Conservation (phyloP, 1,284 basidiomycete genomes). For the Tilletia caries region DNA sequence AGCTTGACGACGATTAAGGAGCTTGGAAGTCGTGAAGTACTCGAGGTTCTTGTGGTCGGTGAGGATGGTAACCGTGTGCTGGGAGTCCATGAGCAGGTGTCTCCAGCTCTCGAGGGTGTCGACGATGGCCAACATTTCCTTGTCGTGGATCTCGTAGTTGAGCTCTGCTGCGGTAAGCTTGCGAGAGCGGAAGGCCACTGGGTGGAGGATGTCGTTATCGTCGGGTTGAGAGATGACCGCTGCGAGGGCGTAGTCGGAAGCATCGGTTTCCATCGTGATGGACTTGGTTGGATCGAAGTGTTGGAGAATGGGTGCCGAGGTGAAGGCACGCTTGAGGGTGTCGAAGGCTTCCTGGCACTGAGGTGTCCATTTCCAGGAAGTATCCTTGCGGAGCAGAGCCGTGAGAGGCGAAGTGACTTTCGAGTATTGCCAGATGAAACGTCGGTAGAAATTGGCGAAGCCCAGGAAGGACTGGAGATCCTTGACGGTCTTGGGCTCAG, state of each 20-base stretch:
- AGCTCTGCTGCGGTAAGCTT: constrained; percentile 26
- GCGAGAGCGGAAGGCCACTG: constrained; percentile 15
- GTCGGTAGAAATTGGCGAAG: constrained; percentile 56
- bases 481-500: constrained; percentile 46
- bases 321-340: constrained; percentile 52
- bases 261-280: too few relatives aligned
- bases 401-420: constrained; percentile 52
- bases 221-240: constrained; percentile 37
- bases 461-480: constrained; percentile 55
- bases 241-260: constrained; percentile 47
- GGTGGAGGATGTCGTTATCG: not conserved
- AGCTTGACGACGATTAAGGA: constrained; percentile 13
- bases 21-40: constrained; percentile 16
- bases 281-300: constrained; percentile 53
- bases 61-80: constrained; percentile 4
- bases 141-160: constrained; percentile 24
- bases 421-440: constrained; percentile 56
- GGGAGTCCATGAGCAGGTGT: constrained; percentile 16
- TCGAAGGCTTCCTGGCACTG: constrained; percentile 53
- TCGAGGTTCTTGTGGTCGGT: constrained; percentile 22
- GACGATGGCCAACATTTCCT: constrained; percentile 22
- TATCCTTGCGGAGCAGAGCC: constrained; percentile 17
- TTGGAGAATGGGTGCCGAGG: constrained; percentile 51
- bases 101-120: constrained; percentile 11
- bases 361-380: constrained; percentile 30